A percentile compares a stretch with the other conserved stretches of the same genome.
Evolutionary conservation across 2,329 filamentous ascomycete species (phyloP).

Genomic region (Monilinia aucupariae): DNA sequence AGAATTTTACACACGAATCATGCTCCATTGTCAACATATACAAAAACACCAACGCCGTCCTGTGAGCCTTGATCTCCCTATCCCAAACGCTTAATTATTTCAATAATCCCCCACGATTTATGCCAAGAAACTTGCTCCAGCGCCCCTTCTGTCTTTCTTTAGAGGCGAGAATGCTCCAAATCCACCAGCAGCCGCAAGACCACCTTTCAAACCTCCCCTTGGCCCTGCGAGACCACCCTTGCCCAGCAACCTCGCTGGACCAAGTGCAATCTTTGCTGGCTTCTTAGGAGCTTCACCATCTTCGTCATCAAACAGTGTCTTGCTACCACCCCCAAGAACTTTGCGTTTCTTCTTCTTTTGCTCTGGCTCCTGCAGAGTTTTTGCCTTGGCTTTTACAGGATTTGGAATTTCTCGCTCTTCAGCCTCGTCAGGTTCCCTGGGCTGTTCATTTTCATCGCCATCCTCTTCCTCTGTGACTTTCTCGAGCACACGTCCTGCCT

Average conservation of each 20-base stretch:
- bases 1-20: background rate
- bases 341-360: slow-evolving; percentile 60
- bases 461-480: slow-evolving; percentile 40
- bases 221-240: slow-evolving; percentile 32
- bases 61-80: background rate
- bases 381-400: slow-evolving; percentile 20
- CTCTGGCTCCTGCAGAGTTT: slow-evolving; percentile 30
- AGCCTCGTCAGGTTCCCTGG: slow-evolving; percentile 34
- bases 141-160: slow-evolving; percentile 62
- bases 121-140: slow-evolving; percentile 52
- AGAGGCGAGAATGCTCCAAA: slow-evolving; percentile 64
- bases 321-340: slow-evolving; percentile 59
- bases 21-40: slow-evolving; percentile 10
- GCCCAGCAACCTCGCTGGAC: slow-evolving; percentile 29
- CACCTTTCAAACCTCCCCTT: slow-evolving; percentile 25
- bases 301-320: slow-evolving; percentile 67
- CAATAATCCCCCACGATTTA: slow-evolving; percentile 19
- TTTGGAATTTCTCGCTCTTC: slow-evolving; percentile 16
- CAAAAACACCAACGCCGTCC: background rate
- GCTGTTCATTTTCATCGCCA: slow-evolving; percentile 28
- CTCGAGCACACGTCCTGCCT: slow-evolving; percentile 23
- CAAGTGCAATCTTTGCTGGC: slow-evolving; percentile 36
- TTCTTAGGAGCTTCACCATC: slow-evolving; percentile 47
- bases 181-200: slow-evolving; percentile 34
- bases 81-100: slow-evolving; percentile 10